A percentile compares a stretch with the other conserved stretches of the same genome.
These are phyloP conservation scores for Lipomyces chichibuensis DNA, from an alignment of 805 yeast genomes.

Conservation along the genomic window DNA sequence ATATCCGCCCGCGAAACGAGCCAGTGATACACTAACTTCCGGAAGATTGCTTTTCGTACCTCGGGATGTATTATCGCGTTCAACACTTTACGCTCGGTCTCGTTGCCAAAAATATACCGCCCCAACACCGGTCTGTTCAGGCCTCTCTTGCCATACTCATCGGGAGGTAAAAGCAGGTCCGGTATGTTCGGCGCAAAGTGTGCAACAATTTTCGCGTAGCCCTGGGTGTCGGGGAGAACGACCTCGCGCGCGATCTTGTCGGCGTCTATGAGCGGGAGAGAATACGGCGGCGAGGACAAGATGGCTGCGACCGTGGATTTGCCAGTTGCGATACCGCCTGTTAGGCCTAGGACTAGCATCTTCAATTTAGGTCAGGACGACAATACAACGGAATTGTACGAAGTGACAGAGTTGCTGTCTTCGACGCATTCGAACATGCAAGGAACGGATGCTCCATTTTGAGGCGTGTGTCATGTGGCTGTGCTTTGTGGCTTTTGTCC, in stretches of 20 bases:
- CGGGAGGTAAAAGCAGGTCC: conserved; percentile 44
- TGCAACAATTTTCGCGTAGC: conserved; percentile 65
- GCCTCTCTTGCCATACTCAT: conserved; percentile 38
- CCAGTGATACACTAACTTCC: conserved; percentile 62
- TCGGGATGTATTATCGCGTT: conserved; percentile 88
- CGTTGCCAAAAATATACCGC: conserved; percentile 66
- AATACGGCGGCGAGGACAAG: conserved; percentile 48
- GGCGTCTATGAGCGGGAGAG: conserved; percentile 77
- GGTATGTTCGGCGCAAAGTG: conserved; percentile 62
- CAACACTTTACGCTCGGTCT: conserved; percentile 57
- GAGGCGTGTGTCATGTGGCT: neutral
- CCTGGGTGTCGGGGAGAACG: conserved; percentile 76
- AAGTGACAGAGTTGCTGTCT: no score
- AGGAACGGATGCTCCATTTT: no score
- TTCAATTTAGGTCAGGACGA: neutral
- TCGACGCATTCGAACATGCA: no score
- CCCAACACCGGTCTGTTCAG: conserved; percentile 80
- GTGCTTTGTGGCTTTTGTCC: no score
- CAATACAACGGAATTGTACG: no score
- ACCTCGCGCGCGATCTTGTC: conserved; percentile 85
- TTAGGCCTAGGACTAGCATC: conserved; percentile 92
- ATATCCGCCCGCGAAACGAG: conserved; percentile 54
- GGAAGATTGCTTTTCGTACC: conserved; percentile 66
- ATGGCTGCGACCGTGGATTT: conserved; percentile 82
- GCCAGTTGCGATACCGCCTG: conserved; percentile 98